Percentiles rank a stretch among this genome's conserved stretches.
Evolutionary conservation across 2,329 filamentous ascomycete genomes (phyloP).

Genomic region (Simplicillium aogashimaense): DNA sequence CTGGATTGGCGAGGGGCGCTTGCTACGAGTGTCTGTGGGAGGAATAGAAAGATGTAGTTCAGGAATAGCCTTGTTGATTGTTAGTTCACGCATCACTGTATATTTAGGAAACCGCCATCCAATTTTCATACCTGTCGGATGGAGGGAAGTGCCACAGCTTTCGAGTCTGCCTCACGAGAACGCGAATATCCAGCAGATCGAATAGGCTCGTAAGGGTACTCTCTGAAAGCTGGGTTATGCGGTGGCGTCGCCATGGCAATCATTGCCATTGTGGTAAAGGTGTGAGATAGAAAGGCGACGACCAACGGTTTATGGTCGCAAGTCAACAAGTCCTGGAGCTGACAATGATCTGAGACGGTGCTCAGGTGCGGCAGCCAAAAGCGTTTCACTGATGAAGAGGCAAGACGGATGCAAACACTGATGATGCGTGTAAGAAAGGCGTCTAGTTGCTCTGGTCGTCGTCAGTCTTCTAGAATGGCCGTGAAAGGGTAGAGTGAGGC

Average conservation of each 20-base stretch:
- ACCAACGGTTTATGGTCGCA: too few species aligned
- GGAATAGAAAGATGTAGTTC: constrained; percentile 28
- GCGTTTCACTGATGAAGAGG: too few species aligned
- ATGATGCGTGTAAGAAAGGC: too few species aligned
- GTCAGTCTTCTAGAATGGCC: too few species aligned
- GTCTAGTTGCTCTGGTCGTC: too few species aligned
- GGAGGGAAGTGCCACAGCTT: constrained; percentile 36
- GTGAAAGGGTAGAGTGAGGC: too few species aligned
- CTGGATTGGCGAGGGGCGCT: constrained; percentile 21
- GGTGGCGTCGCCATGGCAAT: constrained; percentile 35
- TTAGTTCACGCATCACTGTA: constrained; percentile 10
- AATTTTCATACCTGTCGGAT: constrained; percentile 36
- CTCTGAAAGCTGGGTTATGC: constrained; percentile 28
- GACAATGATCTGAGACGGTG: too few species aligned
- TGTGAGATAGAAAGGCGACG: too few species aligned
- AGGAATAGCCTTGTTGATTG: constrained; percentile 30
- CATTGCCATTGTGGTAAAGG: constrained; percentile 35
- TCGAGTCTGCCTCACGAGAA: constrained; percentile 23
- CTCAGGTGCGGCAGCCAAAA: too few species aligned
- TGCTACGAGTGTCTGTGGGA: neutral
- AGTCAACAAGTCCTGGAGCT: too few species aligned
- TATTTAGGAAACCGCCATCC: too few species aligned
- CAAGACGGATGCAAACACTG: too few species aligned
- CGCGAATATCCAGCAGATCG: constrained; percentile 22
- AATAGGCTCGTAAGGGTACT: constrained; percentile 27